Evolutionary conservation across 73 alveolate genomes (phyloP).

Genomic region (Tetrahymena elliotti): DNA sequence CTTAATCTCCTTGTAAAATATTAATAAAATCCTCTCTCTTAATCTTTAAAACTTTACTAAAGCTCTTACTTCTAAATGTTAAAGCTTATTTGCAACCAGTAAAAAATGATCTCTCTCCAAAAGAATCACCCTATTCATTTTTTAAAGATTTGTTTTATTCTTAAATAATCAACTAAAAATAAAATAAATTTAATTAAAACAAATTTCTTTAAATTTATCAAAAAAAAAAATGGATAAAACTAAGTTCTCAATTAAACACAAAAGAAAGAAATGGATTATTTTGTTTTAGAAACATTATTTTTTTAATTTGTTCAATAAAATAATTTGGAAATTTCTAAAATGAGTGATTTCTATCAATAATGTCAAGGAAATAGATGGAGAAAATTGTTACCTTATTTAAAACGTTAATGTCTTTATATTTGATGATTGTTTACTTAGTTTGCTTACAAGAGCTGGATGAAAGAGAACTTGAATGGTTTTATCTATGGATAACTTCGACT

Average conservation of each 20-base stretch:
- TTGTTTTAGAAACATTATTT: too few relatives aligned
- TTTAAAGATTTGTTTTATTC: too few relatives aligned
- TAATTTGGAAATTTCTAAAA: too few relatives aligned
- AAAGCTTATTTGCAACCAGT: neutral
- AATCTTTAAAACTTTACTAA: neutral
- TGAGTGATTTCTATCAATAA: too few relatives aligned
- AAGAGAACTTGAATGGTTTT: neutral
- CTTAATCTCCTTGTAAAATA: neutral
- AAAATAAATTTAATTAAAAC: too few relatives aligned
- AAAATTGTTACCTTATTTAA: neutral
- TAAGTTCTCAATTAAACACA: too few relatives aligned
- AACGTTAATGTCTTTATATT: neutral
- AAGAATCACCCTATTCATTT: neutral
- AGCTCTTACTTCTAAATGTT: neutral
- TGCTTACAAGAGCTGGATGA: neutral
- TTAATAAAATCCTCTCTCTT: neutral
- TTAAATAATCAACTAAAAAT: too few relatives aligned
- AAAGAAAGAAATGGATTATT: too few relatives aligned
- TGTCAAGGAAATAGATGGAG: too few relatives aligned
- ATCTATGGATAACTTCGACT: neutral
- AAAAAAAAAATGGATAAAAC: too few relatives aligned
- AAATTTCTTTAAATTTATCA: too few relatives aligned
- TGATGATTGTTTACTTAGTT: neutral
- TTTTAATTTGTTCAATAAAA: too few relatives aligned
- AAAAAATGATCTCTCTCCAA: neutral